Evolutionary conservation across 345 rosid species (phyloP), one percentile per base, ranked within the genome.

Genomic region (Litchi chinensis): DNA sequence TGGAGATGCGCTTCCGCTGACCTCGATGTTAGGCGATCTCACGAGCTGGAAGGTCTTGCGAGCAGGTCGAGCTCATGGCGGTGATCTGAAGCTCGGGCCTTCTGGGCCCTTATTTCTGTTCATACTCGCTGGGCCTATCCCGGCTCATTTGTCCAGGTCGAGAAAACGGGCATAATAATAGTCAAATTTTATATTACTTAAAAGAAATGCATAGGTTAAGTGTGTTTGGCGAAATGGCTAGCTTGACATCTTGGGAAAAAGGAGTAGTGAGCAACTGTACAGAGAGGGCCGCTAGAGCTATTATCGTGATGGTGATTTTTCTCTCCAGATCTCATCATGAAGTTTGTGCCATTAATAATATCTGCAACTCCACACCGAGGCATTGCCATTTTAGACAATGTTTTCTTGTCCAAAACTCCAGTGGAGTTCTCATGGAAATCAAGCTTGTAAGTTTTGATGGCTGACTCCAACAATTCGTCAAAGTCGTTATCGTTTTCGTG

Each of bases 381-480:
- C 65, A 11, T 50, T 6, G 26, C 65, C 26, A n/a, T n/a, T n/a
- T n/a, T n/a, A n/a, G n/a, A n/a, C n/a, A n/a, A n/a, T n/a, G n/a
- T n/a, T n/a, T n/a, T 10, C 8, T 62, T 18, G 9, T 85, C 89
- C 4, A 85, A 65, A 3, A n/a, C 32, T 1, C 87, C 87, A 0
- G 87, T 82, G 28, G 71, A 8, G 0, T 79, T 80, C 0, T 82
- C 41, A 28, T 80, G 67, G 83, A 60, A 60, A 60, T 19, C 9
- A 10, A 22, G 24, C 65, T 21, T 8, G 65, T 60, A 60, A 50
- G 56, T 76, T 75, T 83, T 83, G 59, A 88, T 7, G 21, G 86
- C 88, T 0, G 71, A 63, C 76, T 86, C 88, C 8, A 83, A 37
- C 6, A 5, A 48, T 7, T 85, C 77, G n/a, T 86, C 86, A 21